These are phyloP conservation scores for Amanita muscaria DNA, from an alignment of 768 basidiomycete species.

Conservation along the genomic window DNA sequence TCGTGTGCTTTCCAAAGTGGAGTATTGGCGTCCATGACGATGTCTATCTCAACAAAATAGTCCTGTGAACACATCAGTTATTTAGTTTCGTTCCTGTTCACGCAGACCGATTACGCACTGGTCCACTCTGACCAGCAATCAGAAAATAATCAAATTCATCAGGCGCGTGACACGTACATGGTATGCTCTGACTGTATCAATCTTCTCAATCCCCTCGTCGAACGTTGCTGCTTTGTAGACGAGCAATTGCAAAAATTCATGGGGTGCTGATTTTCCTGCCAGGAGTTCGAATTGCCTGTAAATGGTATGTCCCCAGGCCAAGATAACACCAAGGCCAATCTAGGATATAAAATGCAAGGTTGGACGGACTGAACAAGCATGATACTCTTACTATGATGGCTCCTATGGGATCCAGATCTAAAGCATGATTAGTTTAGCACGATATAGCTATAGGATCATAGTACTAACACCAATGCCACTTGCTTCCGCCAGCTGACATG, in stretches of 20 bases:
- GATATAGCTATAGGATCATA: slow-evolving; percentile 1
- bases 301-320: slow-evolving; percentile 69
- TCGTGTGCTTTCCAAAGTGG: slow-evolving; percentile 88
- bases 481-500: slow-evolving; percentile 78
- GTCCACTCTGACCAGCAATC: slow-evolving; percentile 48
- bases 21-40: slow-evolving; percentile 85
- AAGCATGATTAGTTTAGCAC: slow-evolving; percentile 2
- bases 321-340: slow-evolving; percentile 75
- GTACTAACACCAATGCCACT: slow-evolving; percentile 70
- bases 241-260: slow-evolving; percentile 83
- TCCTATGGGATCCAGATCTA: slow-evolving; percentile 72
- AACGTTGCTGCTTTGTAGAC: slow-evolving; percentile 93
- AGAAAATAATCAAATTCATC: slow-evolving; percentile 5
- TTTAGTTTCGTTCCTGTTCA: neutral
- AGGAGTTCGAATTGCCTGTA: slow-evolving; percentile 78
- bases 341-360: slow-evolving; percentile 19
- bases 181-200: slow-evolving; percentile 92
- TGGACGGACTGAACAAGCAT: slow-evolving; percentile 5
- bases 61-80: slow-evolving; percentile 33
- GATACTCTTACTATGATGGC: slow-evolving; percentile 52
- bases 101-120: slow-evolving; percentile 38
- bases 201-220: slow-evolving; percentile 71
- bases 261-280: slow-evolving; percentile 87
- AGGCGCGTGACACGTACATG: slow-evolving; percentile 44
- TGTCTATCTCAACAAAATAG: slow-evolving; percentile 92